Evolutionary conservation across 1,139 yeast genomes (phyloP), one percentile per base, ranked within the genome.

Genomic region (Pichia sp.): DNA sequence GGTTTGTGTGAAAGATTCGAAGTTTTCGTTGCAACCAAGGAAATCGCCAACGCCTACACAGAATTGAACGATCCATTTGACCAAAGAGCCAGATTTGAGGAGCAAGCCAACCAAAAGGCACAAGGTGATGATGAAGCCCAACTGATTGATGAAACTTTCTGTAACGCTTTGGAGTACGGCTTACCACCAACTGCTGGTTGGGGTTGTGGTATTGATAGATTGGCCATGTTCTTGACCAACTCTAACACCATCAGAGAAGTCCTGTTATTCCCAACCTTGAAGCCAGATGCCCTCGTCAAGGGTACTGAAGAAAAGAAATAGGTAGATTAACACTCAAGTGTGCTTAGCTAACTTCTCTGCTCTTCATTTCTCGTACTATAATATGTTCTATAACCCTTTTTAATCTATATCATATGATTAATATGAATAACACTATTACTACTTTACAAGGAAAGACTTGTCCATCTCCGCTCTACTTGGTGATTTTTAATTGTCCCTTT

Each of bases 41-140:
- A 93, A 78, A 90, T 93, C 65, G 87, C 95, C 81, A 93, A 93
- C 69, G 99, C 99, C 62, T 93, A 93, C 80, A 93, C 99, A 57
- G 99, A 93, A 80, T 83, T 93, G 84, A 93, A 93, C 73, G 98
- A 93, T 77, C 98, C 98, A 71, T 92, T 93, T 72, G 98, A 90
- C 74, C 98, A 92, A 80, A 89, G 97, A 75, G 86, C 82, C 55
- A 85, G 98, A 78, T 93, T 93, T 72, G 99, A 92, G 77, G 99
- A 93, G 76, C 99, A 93, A 78, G 99, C 99, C 52, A 84, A 88
- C 75, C 99, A 93, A 80, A 93, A 93, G 80, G 98, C 79, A 64
- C 97, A 90, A 75, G 99, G 99, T 79, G 99, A 93, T 70, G 99
- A 93, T 69, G 99, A 93, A 77, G 99, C 97, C 57, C 99, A 93